phyloP scores from a whole-genome alignment of 1,139 yeast genomes.

The Blastobotrys proliferans region DNA sequence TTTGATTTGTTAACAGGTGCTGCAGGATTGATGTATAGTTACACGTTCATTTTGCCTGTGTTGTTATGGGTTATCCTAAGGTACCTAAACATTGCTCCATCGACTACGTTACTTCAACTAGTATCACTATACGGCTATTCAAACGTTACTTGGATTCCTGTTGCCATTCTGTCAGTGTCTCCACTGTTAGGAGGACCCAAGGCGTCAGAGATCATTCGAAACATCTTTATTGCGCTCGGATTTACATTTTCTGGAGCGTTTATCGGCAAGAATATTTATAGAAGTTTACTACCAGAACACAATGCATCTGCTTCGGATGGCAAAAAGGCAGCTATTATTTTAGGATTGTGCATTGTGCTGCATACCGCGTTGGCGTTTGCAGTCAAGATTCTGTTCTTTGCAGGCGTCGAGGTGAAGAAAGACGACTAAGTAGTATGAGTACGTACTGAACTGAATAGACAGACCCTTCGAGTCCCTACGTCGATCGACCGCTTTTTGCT shows the following conservation, averaged over 20 bases:
- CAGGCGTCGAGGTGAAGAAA: conserved; percentile 21
- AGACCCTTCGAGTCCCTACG: too few relatives aligned
- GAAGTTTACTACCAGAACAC: conserved; percentile 21
- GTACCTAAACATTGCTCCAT: conserved; percentile 36
- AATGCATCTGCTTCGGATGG: conserved; percentile 25
- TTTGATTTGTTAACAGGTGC: conserved; percentile 64
- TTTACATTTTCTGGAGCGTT: conserved; percentile 36
- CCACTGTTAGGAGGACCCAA: conserved; percentile 37
- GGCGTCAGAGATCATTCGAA: conserved; percentile 36
- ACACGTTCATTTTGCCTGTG: conserved; percentile 60
- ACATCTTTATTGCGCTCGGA: conserved; percentile 38
- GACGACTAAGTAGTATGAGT: not conserved
- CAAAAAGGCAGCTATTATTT: conserved; percentile 31
- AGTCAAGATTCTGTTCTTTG: conserved; percentile 37
- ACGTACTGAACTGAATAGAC: too few relatives aligned
- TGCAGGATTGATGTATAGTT: conserved; percentile 65
- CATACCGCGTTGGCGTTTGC: conserved; percentile 39
- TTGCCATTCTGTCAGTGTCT: conserved; percentile 52
- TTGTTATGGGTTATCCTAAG: conserved; percentile 48
- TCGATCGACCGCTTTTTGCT: too few relatives aligned
- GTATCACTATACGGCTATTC: conserved; percentile 75
- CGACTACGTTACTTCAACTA: conserved; percentile 39
- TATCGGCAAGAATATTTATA: conserved; percentile 34
- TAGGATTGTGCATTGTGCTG: conserved; percentile 32
- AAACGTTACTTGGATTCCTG: conserved; percentile 74